Conservation (phyloP, 306 rosid species). For the Astragalus glycyphyllos region DNA sequence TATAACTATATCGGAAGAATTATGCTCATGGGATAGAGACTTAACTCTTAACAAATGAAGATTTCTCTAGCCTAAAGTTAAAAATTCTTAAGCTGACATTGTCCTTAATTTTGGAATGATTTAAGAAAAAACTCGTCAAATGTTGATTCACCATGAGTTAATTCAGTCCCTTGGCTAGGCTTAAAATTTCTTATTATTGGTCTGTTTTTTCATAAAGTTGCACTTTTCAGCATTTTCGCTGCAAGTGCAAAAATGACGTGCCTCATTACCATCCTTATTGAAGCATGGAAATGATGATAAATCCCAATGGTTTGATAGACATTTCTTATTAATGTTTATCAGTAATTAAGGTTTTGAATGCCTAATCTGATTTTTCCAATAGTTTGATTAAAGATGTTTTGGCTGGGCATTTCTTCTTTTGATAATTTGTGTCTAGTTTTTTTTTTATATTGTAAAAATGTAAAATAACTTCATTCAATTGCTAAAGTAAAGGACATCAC, state of each 20-base stretch:
- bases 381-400: slow-evolving; percentile 10
- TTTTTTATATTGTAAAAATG: no score
- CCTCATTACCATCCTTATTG: slow-evolving; percentile 9
- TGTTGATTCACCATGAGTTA: slow-evolving; percentile 11
- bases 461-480: no score
- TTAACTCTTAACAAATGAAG: not conserved
- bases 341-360: slow-evolving; percentile 15
- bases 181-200: not conserved
- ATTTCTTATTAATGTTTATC: slow-evolving; percentile 13
- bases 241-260: slow-evolving; percentile 2
- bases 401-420: not conserved
- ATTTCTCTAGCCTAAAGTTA: slow-evolving; percentile 5
- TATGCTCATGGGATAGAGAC: not conserved
- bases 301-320: slow-evolving; percentile 18
- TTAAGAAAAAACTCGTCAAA: not conserved
- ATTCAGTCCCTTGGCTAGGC: not conserved
- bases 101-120: slow-evolving; percentile 1
- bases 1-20: not conserved
- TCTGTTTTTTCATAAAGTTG: not conserved
- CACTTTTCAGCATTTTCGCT: slow-evolving; percentile 18
- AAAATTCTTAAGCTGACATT: not conserved
- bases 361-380: not conserved
- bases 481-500: no score
- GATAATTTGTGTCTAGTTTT: slow-evolving; percentile 1
- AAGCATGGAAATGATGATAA: slow-evolving; percentile 5